Evolutionary conservation across 1,284 basidiomycete species (phyloP).

Genomic region (Somion occarium): DNA sequence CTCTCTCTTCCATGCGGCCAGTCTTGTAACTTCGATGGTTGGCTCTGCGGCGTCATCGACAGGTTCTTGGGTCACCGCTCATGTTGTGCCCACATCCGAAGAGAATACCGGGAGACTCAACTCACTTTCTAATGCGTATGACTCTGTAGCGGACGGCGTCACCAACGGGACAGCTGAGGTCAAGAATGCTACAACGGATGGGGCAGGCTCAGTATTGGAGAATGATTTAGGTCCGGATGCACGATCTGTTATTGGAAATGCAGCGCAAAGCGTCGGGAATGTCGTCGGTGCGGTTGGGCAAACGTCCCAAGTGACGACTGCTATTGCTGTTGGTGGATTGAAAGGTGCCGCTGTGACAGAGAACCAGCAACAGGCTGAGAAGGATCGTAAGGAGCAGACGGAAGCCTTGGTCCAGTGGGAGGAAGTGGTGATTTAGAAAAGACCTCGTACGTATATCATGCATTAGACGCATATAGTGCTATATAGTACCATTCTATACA

Average conservation of each 20-base stretch:
- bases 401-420: slow-evolving; percentile 14
- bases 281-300: slow-evolving; percentile 16
- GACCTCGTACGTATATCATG: too few relatives aligned
- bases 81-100: slow-evolving; percentile 16
- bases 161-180: slow-evolving; percentile 13
- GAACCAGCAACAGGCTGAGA: slow-evolving; percentile 13
- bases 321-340: slow-evolving; percentile 13
- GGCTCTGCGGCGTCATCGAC: slow-evolving; percentile 18
- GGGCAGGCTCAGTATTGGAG: slow-evolving; percentile 15
- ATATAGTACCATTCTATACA: too few relatives aligned
- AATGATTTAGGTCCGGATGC: slow-evolving; percentile 21
- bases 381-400: slow-evolving; percentile 6
- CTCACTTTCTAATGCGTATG: slow-evolving; percentile 11
- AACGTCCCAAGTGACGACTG: slow-evolving; percentile 16
- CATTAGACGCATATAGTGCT: too few relatives aligned
- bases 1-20: slow-evolving; percentile 17
- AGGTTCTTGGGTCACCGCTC: slow-evolving; percentile 20
- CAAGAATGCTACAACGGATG: slow-evolving; percentile 14
- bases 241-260: slow-evolving; percentile 17
- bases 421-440: slow-evolving; percentile 11
- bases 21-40: slow-evolving; percentile 16
- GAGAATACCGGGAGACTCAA: slow-evolving; percentile 14
- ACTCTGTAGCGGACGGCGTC: slow-evolving; percentile 12
- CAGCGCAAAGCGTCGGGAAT: neutral
- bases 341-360: slow-evolving; percentile 13